These are phyloP conservation scores for Chaetothyriales sp. DNA, from an alignment of 2,329 filamentous ascomycete species.

Conservation along the genomic window DNA sequence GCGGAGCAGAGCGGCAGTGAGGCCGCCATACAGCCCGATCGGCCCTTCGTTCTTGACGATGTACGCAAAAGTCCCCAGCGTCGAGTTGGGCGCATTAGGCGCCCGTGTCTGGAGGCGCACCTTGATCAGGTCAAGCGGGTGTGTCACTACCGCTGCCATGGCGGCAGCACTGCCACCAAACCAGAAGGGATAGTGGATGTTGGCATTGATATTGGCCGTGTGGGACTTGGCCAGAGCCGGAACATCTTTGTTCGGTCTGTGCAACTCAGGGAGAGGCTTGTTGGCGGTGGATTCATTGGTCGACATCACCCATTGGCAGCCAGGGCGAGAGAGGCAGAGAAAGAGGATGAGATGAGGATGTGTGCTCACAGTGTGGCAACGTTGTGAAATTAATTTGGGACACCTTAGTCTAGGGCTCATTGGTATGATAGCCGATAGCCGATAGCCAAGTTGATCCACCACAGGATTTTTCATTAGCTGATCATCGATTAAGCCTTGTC, in stretches of 20 bases:
- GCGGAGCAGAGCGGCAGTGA: constrained; percentile 82
- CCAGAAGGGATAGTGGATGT: constrained; percentile 66
- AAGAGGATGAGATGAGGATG: neutral
- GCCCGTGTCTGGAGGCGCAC: constrained; percentile 78
- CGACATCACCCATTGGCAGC: neutral
- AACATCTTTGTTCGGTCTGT: neutral
- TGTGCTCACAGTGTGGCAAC: neutral
- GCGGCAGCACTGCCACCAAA: constrained; percentile 92
- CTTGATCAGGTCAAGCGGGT: constrained; percentile 78
- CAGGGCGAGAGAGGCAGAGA: neutral
- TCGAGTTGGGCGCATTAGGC: constrained; percentile 60
- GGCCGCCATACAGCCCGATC: constrained; percentile 73
- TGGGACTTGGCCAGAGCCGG: constrained; percentile 9
- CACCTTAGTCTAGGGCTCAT: too few relatives aligned
- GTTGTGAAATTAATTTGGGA: too few relatives aligned
- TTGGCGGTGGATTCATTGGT: neutral
- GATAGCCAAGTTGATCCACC: too few relatives aligned
- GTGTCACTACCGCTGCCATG: constrained; percentile 79
- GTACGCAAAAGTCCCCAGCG: constrained; percentile 74
- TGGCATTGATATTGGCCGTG: constrained; percentile 16
- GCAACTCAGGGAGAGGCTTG: neutral
- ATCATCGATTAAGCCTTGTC: too few relatives aligned
- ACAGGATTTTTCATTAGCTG: too few relatives aligned
- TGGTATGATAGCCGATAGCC: too few relatives aligned
- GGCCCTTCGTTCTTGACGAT: constrained; percentile 63